Conservation (phyloP, 2,329 filamentous ascomycete genomes). For the Penicillium aurantiogriseum region DNA sequence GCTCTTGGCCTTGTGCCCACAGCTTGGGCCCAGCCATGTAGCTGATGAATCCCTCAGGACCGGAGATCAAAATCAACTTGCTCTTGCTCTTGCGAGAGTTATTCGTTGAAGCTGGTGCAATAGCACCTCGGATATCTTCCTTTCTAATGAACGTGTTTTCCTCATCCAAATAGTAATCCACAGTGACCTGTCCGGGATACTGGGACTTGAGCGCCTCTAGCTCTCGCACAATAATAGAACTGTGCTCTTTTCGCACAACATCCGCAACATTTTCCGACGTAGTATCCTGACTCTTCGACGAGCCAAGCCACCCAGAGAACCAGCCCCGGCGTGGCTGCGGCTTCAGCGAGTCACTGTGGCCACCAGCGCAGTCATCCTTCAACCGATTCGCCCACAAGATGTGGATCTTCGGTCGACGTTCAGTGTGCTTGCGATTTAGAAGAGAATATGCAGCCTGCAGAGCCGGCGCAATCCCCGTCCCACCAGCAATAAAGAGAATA, state of each 20-base stretch:
- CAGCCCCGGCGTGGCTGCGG: slow-evolving; percentile 23
- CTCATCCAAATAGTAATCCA: slow-evolving; percentile 80
- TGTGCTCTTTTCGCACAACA: slow-evolving; percentile 4
- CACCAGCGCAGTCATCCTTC: slow-evolving; percentile 64
- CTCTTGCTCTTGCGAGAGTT: slow-evolving; percentile 33
- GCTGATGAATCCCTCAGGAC: slow-evolving; percentile 84
- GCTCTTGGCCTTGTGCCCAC: slow-evolving; percentile 69
- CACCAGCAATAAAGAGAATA: slow-evolving; percentile 83
- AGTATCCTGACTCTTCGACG: slow-evolving; percentile 10
- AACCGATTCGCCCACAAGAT: slow-evolving; percentile 80
- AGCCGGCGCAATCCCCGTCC: slow-evolving; percentile 88
- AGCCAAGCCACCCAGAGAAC: slow-evolving; percentile 32
- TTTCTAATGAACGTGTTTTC: slow-evolving; percentile 67
- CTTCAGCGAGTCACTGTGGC: slow-evolving; percentile 50
- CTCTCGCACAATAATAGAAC: slow-evolving; percentile 55
- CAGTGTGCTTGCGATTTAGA: slow-evolving; percentile 31
- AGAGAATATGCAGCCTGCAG: slow-evolving; percentile 73
- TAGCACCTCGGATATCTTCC: slow-evolving; percentile 46
- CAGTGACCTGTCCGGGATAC: slow-evolving; percentile 57
- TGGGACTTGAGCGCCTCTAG: slow-evolving; percentile 61
- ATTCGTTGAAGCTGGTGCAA: slow-evolving; percentile 26
- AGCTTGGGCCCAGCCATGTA: slow-evolving; percentile 76
- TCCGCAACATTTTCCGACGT: not conserved
- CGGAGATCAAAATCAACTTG: slow-evolving; percentile 74
- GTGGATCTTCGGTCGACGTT: slow-evolving; percentile 53